Evolutionary conservation across 1,284 basidiomycete genomes (phyloP), one percentile per base, ranked within the genome.

Genomic region (Ustilago esculenta): DNA sequence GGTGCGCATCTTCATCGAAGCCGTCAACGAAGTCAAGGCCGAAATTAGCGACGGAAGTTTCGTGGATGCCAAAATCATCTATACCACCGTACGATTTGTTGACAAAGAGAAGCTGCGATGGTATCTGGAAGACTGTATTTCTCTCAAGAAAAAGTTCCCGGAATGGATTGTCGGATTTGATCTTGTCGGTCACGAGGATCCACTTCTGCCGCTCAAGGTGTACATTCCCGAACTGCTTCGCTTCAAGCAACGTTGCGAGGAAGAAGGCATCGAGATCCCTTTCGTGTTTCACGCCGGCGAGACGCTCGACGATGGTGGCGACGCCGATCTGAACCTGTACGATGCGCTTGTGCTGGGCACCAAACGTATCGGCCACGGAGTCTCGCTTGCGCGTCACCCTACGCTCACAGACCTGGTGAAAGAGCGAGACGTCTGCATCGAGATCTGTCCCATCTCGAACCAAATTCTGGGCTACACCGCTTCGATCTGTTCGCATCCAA

Each of bases 261-360:
- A 88, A 55, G 83, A 86, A 41, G 85, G 86, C 0, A 67, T 92
- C 2, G 85, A 88, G 24, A 87, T 92, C 24, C 90, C 91, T 1
- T 90, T 90, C 79, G 86, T 92, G 41, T 88, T 92, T 68, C 91
- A 92, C 73, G 90, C 89, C 0, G 90, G 90, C 29, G 90, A 91
- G 82, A 91, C 90, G 0, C 84, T 89, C 15, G 88, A 88, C 5
- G 90, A 91, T 73, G 90, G 90, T 15, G 58, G 49, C 4, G 54
- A 54, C 35, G 87, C 88, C 14, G 90, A 92, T 70, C 79, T 86
- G 44, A 92, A 92, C 75, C 82, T 92, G 32, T 91, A 90, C 75
- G 90, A 92, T 76, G 90, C 90, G 3, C 87, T 92, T 39, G 79
- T 90, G 27, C 83, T 91, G 15, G 90, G 88, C 20, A 90, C 90